These are phyloP conservation scores for Mycena epipterygia DNA, from an alignment of 768 basidiomycete species.

Conservation along the genomic window DNA sequence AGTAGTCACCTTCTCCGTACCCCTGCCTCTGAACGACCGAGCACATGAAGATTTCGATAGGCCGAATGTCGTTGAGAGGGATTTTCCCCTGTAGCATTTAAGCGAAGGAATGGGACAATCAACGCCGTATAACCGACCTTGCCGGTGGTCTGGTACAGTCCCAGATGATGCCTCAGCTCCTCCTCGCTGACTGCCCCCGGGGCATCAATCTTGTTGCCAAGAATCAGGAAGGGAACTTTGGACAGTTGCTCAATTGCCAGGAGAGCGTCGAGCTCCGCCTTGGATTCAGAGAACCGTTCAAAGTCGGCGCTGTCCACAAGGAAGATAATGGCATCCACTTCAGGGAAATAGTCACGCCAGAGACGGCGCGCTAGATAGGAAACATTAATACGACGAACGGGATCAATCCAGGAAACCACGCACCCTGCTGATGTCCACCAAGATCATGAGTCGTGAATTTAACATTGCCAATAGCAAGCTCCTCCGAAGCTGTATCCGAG, in stretches of 20 bases:
- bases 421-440: conserved; percentile 97
- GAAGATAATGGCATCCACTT: conserved; percentile 99
- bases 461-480: conserved; percentile 97
- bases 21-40: conserved; percentile 99
- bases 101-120: not conserved
- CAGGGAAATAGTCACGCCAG: conserved; percentile 99
- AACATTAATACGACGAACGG: not conserved
- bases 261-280: conserved; percentile 96
- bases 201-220: conserved; percentile 99
- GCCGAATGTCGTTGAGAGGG: conserved; percentile 95
- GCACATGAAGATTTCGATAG: conserved; percentile 99
- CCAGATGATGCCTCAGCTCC: conserved; percentile 94
- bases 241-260: conserved; percentile 95
- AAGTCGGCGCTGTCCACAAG: conserved; percentile 97
- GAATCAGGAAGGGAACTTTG: conserved; percentile 97
- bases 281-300: conserved; percentile 96
- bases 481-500: conserved; percentile 89
- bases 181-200: conserved; percentile 97
- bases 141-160: conserved; percentile 99
- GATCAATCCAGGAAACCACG: conserved; percentile 29
- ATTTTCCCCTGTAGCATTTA: conserved; percentile 84
- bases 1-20: conserved; percentile 88
- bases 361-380: conserved; percentile 87
- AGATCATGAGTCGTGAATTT: conserved; percentile 99
- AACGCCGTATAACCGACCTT: conserved; percentile 72